Base-by-base conservation (phyloP, 192 early-diverging fungal genomes). In the Funneliformis geosporum region DNA sequence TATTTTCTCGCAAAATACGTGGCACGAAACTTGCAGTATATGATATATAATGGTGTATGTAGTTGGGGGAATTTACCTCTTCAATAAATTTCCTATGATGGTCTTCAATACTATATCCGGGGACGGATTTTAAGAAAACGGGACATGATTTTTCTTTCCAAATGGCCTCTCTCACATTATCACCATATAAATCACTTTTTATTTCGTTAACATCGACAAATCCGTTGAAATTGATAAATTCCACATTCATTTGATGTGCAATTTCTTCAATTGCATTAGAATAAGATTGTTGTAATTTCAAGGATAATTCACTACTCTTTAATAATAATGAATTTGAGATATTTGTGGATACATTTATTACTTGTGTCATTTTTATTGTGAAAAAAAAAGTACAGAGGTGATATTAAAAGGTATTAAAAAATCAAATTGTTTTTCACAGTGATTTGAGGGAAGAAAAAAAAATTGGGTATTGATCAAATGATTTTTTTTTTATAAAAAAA, bases 221-320 rank as follows among this genome's bases (percentile, higher is more conserved):
- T 16, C 42, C 67, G 14, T 33, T n/a, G n/a, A 40, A 69, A 0
- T 69, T 39, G 8, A 69, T 9, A 9, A 40, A 69, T 8, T 69
- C 67, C 12, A 69, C 39, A 23, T 39, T 21, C 33, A 69, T 33
- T 69, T 69, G 21, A 4, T 2, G 18, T 43, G 67, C 67, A 10
- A 69, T 69, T 69, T 69, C 67, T 69, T 42, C 39, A n/a, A 69
- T 21, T 8, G 67, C 38, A 43, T 69, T 39, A 43, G 21, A 69
- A n/a, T 69, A 8, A 14, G 67, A 69, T 55, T 21, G 12, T 55
- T 55, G 50, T 55, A 18, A 55, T 55, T 5, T 55, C 14, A 18
- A 55, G 2, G 18, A 55, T 2, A 18, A 55, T 5, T 55, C 50
- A 4, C 4, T 18, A 5, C 18, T 12, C 16, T 55, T 55, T 14